Base-by-base conservation (phyloP, 352 stramenopile genomes). In the Phytophthora colocasiae region DNA sequence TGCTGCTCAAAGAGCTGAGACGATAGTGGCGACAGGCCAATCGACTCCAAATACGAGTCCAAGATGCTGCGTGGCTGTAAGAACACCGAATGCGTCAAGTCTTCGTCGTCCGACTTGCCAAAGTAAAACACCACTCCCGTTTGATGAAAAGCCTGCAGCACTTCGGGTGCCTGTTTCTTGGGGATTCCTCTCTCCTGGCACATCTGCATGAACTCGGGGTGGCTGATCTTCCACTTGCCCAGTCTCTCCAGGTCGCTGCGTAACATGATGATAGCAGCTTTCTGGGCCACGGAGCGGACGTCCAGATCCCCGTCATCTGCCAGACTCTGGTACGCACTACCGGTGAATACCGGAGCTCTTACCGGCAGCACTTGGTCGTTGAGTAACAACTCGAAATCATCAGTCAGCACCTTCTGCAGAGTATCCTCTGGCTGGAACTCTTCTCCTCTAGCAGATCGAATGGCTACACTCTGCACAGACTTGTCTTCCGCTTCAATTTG, bases 321-420 rank as follows among this genome's bases (percentile, higher is more conserved):
- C 50, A 92, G 39, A 63, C 81, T 93, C 27, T 78, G 77, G 69
- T 93, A 95, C 12, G 85, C 81, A 55, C 85, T 87, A 50, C 87
- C 83, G 0, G 80, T 82, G 55, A 91, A 92, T 26, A 91, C 87
- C 1, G 87, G 85, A 0, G 85, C 87, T 3, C 80, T 77, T 6
- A 95, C 85, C 1, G 80, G 81, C 12, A 93, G 72, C 56, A 92
- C 82, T 51, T 83, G 80, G 47, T 91, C 87, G 69, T 95, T 95
- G 50, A 95, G 70, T 24, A 92, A 44, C 10, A 95, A 62, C 67
- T 95, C 82, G 64, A 95, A 95, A 64, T 95, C 87, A 58, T 93
- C 85, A 32, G 77, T 91, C 47, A 93, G 60, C 12, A 93, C 83
- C 41, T 85, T 73, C 34, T 89, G 58, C 40, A 95, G 68, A 45